Evolutionary conservation across 2,329 filamentous ascomycete genomes (phyloP), one percentile per base, ranked within the genome.

Genomic region (Nemania serpens): DNA sequence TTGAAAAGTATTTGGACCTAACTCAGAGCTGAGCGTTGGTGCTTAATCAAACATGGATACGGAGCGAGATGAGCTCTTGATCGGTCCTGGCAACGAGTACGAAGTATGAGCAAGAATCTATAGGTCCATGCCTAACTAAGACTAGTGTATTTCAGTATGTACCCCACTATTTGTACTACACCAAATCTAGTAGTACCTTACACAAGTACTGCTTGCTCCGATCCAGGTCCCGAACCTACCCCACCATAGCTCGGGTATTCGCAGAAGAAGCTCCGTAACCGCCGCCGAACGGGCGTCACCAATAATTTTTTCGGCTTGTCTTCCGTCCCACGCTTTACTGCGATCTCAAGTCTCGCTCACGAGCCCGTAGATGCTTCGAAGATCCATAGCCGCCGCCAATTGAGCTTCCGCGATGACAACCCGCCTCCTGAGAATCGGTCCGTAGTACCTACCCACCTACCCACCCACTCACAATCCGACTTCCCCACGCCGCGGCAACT

Each of bases 401-500:
- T 75, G 72, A 73, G 64, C 62, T 58, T 43, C 60, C 70, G 77
- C 68, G 71, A 87, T 88, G 85, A 86, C 86, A 73, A 81, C 86
- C 71, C 81, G 86, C 75, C 84, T 87, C 62, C 81, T 91, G 63
- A 83, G 86, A 75, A 90, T 90, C 78, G 88, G 88, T 89, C 75
- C 76, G 79, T 74, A 55, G 11, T 25, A 45, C 25, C 36, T 42
- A 13, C 29, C 10, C 36, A 7, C 47, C 34, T 20, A 37, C 11
- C 11, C 18, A n/a, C 4, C 5, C 20, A 29, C 17, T 9, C 7
- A 13, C 36, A 3, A 39, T 10, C 36, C 36, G 4, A 39, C 4
- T 39, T 12, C 11, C 36, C 36, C 36, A 39, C 36, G 36, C 15
- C 36, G 11, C 11, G n/a, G n/a, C n/a, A n/a, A 12, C 11, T 39